Evolutionary conservation across 805 yeast species (phyloP), one percentile per base, ranked within the genome.

Genomic region (Helenozyma baotianmanensis): DNA sequence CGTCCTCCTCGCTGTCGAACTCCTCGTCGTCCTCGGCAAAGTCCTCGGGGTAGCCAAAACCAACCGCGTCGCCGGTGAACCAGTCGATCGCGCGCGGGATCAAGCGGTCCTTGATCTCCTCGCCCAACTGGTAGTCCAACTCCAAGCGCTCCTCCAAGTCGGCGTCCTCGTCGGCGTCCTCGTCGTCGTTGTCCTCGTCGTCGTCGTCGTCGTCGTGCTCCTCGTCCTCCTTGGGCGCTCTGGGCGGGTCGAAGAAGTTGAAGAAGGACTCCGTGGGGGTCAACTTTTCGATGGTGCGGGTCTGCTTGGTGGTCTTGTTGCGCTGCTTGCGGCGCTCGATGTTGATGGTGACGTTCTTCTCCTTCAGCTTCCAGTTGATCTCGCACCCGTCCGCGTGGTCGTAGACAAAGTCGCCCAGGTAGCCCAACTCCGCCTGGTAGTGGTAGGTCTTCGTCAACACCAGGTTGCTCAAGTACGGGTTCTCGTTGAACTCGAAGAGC

Each of bases 31-130:
- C 76, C 12, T 74, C 85, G 8, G 72, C 77, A 14, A 69, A 75
- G 25, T 65, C 80, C 12, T 72, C 85, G 21, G 73, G 74, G 40
- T 64, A 69, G 30, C 60, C 70, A 54, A 75, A 84, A 36, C 84
- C 95, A 38, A 90, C 73, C 15, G 98, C 98, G 45, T 87, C 87
- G 29, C 98, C 98, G 8, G 98, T 90, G 61, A 88, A 92, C 97
- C 98, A 92, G 60, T 90, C 97, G 51, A 92, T 76, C 32, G 97
- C 97, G 56, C 96, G 80, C 42, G 97, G 97, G 42, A 92, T 81
- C 56, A 92, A 74, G 61, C 92, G 84, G 61, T 92, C 97, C 70
- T 92, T 92, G 58, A 92, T 77, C 53, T 89, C 89, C 64, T 92
- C 98, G 42, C 97, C 98, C 43, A 92, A 72, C 55, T 88, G 92